Base-by-base conservation (phyloP, 495 filamentous ascomycete species). In the Hyphodiscus hymeniophilus region DNA sequence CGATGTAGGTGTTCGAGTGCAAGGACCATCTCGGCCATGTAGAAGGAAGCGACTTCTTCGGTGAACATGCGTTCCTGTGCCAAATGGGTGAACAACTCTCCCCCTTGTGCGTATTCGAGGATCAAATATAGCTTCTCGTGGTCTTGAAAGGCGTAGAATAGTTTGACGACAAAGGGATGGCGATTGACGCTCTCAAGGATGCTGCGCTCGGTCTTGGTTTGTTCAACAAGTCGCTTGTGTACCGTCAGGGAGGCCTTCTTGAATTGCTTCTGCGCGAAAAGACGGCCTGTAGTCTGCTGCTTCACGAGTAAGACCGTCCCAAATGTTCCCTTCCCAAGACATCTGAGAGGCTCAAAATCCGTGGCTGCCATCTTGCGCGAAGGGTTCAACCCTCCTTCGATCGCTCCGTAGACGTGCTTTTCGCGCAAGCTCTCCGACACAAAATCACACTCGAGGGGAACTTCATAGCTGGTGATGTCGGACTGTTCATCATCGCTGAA, bases 141-240 rank as follows among this genome's bases (percentile, higher is more conserved):
- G 64, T 98, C 94, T 65, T 98, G 92, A 66, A 98, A 98, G 20
- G 92, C 92, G 60, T 98, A 98, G 69, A 83, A 98, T 10, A 98
- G 75, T 60, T 96, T 97, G 32, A 98, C 92, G 21, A 98, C 87
- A 57, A 96, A 97, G 0, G 92, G 90, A 59, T 98, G 94, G 10
- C 89, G 79, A 59, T 90, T 95, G 63, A 98, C 84, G 52, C 86
- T 90, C 65, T 98, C 92, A 38, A 98, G 73, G 48, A 98, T 94
- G 45, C 79, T 79, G 32, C 92, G 86, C 66, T 98, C 92, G 10
- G 92, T 95, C 71, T 94, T 94, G 32, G 92, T 96, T 63, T 98
- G 92, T 68, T 96, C 92, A 33, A 97, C 74, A 11, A 96, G 73
- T 54, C 85, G 85, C 71, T 95, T 96, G 64, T 92, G 87, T 10